Evolutionary conservation across 148 eudicot genomes (phyloP).

Genomic region (Polygonum maritimum): DNA sequence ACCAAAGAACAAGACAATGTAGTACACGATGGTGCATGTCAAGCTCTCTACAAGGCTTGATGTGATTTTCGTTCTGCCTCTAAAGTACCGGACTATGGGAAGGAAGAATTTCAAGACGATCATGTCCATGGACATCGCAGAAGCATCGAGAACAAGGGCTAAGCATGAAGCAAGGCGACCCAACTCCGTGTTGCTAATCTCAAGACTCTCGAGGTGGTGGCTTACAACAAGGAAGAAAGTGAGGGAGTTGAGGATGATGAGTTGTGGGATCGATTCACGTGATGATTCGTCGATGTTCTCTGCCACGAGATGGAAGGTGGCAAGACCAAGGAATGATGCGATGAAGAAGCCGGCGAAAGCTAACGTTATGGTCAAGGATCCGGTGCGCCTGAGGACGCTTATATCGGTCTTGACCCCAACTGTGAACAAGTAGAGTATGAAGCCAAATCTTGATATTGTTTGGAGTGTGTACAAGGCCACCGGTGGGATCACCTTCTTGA

Average conservation of each 20-base stretch:
- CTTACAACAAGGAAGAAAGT: slow-evolving; percentile 25
- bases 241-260: slow-evolving; percentile 22
- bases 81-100: not conserved
- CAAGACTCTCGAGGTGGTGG: slow-evolving; percentile 16
- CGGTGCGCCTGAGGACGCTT: slow-evolving; percentile 8
- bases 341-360: slow-evolving; percentile 20
- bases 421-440: slow-evolving; percentile 29
- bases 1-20: slow-evolving; percentile 15
- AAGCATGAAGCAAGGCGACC: slow-evolving; percentile 27
- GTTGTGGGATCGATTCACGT: not conserved
- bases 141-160: slow-evolving; percentile 17
- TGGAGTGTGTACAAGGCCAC: slow-evolving; percentile 21
- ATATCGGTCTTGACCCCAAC: slow-evolving; percentile 30
- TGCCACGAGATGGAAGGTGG: slow-evolving; percentile 10
- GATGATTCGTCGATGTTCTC: slow-evolving; percentile 7
- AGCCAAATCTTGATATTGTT: slow-evolving; percentile 27
- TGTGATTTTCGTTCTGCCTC: not conserved
- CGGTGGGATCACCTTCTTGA: slow-evolving; percentile 22
- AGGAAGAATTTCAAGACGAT: not conserved
- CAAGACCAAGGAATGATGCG: slow-evolving; percentile 11
- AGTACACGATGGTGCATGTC: slow-evolving; percentile 7
- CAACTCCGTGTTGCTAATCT: slow-evolving; percentile 24
- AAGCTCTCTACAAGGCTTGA: not conserved
- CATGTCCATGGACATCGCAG: slow-evolving; percentile 12
- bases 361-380: slow-evolving; percentile 10